phyloP scores from a whole-genome alignment of 257 asterid genomes.

The Fraxinus excelsior region DNA sequence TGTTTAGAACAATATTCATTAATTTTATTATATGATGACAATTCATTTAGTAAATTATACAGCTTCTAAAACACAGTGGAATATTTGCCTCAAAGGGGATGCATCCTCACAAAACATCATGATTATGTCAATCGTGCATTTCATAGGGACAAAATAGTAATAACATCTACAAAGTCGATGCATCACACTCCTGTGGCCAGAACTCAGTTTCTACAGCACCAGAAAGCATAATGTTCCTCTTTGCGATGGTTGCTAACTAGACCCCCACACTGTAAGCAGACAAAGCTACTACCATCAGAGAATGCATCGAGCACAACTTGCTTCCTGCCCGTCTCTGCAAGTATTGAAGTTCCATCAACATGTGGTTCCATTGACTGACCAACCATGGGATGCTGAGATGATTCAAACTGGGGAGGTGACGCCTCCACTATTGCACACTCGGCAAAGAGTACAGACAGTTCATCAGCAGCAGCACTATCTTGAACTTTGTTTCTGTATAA shows the following conservation, averaged over 20 bases:
- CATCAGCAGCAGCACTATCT: conserved; percentile 77
- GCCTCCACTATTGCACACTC: conserved; percentile 96
- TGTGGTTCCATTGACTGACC: conserved; percentile 41
- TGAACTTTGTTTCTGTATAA: conserved; percentile 61
- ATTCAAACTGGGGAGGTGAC: conserved; percentile 44
- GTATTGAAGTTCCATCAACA: conserved; percentile 67
- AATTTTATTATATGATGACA: too few species aligned
- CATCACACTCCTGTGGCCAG: neutral
- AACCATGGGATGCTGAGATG: conserved; percentile 28
- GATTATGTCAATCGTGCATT: conserved; percentile 2
- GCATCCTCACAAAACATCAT: conserved; percentile 5
- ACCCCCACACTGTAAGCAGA: conserved; percentile 88
- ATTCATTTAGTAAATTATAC: too few species aligned
- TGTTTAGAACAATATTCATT: too few species aligned
- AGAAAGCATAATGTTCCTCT: conserved; percentile 77
- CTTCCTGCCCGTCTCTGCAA: conserved; percentile 75
- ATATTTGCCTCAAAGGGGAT: neutral
- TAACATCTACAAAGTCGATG: neutral
- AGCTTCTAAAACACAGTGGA: neutral
- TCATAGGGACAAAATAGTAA: conserved; percentile 1
- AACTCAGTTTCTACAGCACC: conserved; percentile 74
- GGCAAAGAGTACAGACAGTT: conserved; percentile 80
- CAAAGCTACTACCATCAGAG: conserved; percentile 93
- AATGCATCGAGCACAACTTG: conserved; percentile 76
- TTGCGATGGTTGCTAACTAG: conserved; percentile 75